Percentiles rank a stretch among this genome's conserved stretches.
These are phyloP conservation scores for Cytospora mali DNA, from an alignment of 2,329 filamentous ascomycete genomes.

Conservation along the genomic window DNA sequence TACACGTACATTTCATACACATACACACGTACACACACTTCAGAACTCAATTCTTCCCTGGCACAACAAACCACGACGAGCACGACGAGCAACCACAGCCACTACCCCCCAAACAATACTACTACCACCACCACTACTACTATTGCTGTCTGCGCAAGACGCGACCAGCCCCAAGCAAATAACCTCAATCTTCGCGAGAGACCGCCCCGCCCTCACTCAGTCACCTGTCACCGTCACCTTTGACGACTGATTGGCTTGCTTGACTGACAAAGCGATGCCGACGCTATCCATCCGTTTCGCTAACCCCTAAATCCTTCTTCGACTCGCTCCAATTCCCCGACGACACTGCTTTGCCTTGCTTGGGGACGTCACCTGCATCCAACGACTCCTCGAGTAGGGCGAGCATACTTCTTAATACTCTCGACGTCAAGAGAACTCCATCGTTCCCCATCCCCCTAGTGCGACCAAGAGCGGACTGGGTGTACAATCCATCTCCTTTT, in stretches of 20 bases:
- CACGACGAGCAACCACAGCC: neutral
- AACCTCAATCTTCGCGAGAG: neutral
- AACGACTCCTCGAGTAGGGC: slow-evolving; percentile 20
- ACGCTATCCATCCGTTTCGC: slow-evolving; percentile 21
- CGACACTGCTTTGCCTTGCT: slow-evolving; percentile 12
- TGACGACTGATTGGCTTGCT: slow-evolving; percentile 8
- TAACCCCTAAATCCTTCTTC: slow-evolving; percentile 23
- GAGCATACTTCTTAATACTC: slow-evolving; percentile 1
- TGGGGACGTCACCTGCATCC: slow-evolving; percentile 20
- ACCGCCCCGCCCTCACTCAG: neutral
- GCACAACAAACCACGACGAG: neutral
- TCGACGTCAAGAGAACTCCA: neutral
- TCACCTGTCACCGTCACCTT: neutral
- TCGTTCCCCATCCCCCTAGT: neutral
- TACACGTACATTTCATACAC: no score
- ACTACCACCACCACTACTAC: slow-evolving; percentile 9
- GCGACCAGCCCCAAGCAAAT: slow-evolving; percentile 12
- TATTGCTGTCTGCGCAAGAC: slow-evolving; percentile 20
- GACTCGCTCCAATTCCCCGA: slow-evolving; percentile 10
- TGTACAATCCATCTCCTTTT: slow-evolving; percentile 10
- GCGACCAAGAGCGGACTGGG: neutral
- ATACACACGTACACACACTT: neutral
- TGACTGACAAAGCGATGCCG: slow-evolving; percentile 26
- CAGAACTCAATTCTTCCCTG: slow-evolving; percentile 18
- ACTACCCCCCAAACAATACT: neutral